Base-by-base conservation (phyloP, 371 early-diverging fungal species). In the Mucor racemosus region DNA sequence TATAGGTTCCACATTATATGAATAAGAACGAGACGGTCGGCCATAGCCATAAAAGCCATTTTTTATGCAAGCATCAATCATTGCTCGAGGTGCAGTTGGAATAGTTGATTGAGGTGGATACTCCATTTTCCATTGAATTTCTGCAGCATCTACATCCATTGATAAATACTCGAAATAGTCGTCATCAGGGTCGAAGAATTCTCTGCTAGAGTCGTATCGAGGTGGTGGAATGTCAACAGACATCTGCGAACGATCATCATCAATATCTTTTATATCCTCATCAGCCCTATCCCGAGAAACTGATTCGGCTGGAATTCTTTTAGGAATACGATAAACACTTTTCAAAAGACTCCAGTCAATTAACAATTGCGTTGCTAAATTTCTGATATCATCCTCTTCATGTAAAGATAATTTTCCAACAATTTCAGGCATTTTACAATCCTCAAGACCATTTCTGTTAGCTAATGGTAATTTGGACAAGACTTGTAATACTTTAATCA, bases 401-500 rank as follows among this genome's bases (percentile, higher is more conserved):
- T 79, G 75, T 2, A 72, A 65, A 0, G 76, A 76, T 14, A 85
- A 68, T 36, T 73, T 82, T 5, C 76, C 79, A 9, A 87, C 70
- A 21, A 85, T 73, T 19, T 84, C 84, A 58, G 82, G 78, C 67
- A 89, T 77, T 31, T 85, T 78, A 14, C 82, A 80, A 50, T 92
- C 92, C 56, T 90, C 92, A 7, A 92, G 74, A 1, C 91, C 87
- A 69, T 91, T 92, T 39, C 85, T 77, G 35, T 90, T 91, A 13
- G 87, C 76, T 9, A 91, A 74, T 7, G 91, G 91, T 62, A 76
- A 40, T 34, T 60, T 62, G 4, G 63, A 48, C 33, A 76, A 42
- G 4, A 73, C 73, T 14, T 68, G 58, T 4, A 76, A 11, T 0
- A 74, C 69, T 46, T 76, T 79, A 31, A 61, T 60, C 7, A 79